Conservation (phyloP, 148 eudicot species). For the Camellia sinensis region DNA sequence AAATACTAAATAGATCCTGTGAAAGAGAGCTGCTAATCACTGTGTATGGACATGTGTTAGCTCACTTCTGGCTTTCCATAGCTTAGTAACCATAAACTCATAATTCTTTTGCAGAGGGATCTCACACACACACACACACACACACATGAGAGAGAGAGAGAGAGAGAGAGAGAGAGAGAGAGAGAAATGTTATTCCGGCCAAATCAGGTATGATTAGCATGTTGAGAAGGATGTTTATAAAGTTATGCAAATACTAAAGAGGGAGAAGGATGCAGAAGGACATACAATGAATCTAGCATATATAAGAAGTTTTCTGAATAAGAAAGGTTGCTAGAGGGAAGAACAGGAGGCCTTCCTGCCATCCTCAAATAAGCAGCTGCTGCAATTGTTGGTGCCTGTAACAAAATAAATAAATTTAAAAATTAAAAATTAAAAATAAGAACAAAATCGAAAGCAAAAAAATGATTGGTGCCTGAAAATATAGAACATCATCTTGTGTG, state of each 20-base stretch:
- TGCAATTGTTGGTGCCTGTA: conserved; percentile 84
- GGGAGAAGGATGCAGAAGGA: conserved; percentile 16
- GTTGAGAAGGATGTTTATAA: neutral
- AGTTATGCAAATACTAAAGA: neutral
- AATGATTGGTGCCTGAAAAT: conserved; percentile 23
- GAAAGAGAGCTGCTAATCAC: neutral
- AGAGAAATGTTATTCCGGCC: neutral
- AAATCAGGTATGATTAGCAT: neutral
- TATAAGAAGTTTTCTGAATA: conserved; percentile 94
- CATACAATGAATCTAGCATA: conserved; percentile 98
- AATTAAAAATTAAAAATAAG: too few relatives aligned
- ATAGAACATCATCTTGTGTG: neutral
- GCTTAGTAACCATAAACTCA: neutral
- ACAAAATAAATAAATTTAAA: too few relatives aligned
- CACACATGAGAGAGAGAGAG: too few relatives aligned
- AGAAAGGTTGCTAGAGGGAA: conserved; percentile 89
- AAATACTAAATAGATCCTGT: neutral
- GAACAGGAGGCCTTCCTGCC: conserved; percentile 97
- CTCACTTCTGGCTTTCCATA: neutral
- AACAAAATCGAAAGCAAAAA: too few relatives aligned
- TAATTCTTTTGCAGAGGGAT: neutral
- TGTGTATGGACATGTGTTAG: neutral
- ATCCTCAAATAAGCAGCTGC: conserved; percentile 96
- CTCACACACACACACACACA: too few relatives aligned
- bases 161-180: neutral